A percentile compares a stretch with the other conserved stretches of the same genome.
Conservation (phyloP, 352 stramenopile species). For the Phytophthora capsici region DNA sequence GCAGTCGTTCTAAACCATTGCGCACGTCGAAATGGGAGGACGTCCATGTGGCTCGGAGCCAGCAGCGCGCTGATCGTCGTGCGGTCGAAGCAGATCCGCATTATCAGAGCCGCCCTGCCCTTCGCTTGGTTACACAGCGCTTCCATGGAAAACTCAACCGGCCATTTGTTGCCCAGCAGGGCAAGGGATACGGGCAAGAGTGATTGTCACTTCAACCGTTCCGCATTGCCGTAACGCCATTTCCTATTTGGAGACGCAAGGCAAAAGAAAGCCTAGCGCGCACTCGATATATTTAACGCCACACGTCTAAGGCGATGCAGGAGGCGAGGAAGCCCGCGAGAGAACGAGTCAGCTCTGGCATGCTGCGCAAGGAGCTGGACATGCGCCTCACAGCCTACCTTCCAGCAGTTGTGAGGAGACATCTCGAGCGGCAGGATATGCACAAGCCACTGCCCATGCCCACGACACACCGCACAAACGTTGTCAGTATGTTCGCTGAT, state of each 20-base stretch:
- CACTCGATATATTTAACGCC: conserved; percentile 18
- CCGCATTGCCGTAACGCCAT: conserved; percentile 36
- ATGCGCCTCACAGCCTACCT: conserved; percentile 85
- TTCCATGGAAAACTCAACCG: conserved; percentile 38
- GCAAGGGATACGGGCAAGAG: conserved; percentile 20
- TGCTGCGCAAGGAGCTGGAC: conserved; percentile 81
- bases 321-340: conserved; percentile 7
- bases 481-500: conserved; percentile 94
- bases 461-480: conserved; percentile 73
- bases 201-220: conserved; percentile 42
- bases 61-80: conserved; percentile 21
- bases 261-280: not conserved
- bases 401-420: conserved; percentile 77
- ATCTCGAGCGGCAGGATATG: conserved; percentile 71
- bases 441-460: conserved; percentile 50
- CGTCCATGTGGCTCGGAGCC: conserved; percentile 14
- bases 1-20: conserved; percentile 29
- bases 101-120: conserved; percentile 5
- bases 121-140: not conserved
- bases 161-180: conserved; percentile 13
- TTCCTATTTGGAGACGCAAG: conserved; percentile 39
- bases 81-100: conserved; percentile 23
- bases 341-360: conserved; percentile 42
- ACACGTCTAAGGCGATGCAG: conserved; percentile 2
- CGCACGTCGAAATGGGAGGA: conserved; percentile 34